Evolutionary conservation across 2,329 filamentous ascomycete species (phyloP).

Genomic region (Decorospora gaudefroyi): DNA sequence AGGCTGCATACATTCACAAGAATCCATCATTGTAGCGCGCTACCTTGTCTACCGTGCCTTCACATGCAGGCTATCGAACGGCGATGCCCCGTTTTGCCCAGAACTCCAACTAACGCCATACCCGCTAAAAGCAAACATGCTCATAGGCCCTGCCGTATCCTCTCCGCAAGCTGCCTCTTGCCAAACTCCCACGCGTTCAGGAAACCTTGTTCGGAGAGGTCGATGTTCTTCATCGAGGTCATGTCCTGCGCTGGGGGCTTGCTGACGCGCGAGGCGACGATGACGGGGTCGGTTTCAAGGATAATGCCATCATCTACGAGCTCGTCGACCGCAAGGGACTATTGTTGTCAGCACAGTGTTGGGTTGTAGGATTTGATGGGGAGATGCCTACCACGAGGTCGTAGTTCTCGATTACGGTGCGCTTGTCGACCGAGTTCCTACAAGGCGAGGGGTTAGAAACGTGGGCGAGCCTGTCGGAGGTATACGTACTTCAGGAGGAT

Average conservation of each 20-base stretch:
- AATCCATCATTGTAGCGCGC: conserved; percentile 9
- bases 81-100: conserved; percentile 21
- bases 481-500: conserved; percentile 83
- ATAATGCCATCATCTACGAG: conserved; percentile 73
- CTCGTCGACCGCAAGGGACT: conserved; percentile 92
- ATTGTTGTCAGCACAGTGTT: conserved; percentile 68
- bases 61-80: conserved; percentile 14
- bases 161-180: conserved; percentile 87
- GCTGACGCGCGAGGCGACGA: conserved; percentile 90
- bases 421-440: conserved; percentile 95
- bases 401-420: conserved; percentile 98
- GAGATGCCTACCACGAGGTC: conserved; percentile 68
- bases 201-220: conserved; percentile 92
- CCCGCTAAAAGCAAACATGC: conserved; percentile 17
- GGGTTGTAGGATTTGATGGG: not conserved
- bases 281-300: conserved; percentile 93
- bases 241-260: conserved; percentile 89
- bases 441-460: conserved; percentile 6
- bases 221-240: conserved; percentile 85
- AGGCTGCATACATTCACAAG: conserved; percentile 8
- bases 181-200: conserved; percentile 93
- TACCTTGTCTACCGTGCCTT: conserved; percentile 17
- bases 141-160: conserved; percentile 74
- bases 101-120: conserved; percentile 44
- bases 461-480: not conserved